Conservation (phyloP, 2,329 filamentous ascomycete genomes). For the Cladobotryum protrusum region DNA sequence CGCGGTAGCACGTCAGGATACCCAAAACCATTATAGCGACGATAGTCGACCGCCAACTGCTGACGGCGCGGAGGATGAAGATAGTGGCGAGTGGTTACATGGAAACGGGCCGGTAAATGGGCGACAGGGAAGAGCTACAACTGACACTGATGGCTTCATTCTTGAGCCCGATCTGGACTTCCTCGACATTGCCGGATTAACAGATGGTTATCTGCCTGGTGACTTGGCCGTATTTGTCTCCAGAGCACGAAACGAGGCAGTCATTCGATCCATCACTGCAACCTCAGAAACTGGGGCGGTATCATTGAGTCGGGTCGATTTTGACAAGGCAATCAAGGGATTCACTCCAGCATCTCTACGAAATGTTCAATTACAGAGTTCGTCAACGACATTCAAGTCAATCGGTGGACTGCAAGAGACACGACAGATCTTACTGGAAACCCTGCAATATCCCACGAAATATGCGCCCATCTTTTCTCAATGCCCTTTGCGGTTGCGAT, state of each 20-base stretch:
- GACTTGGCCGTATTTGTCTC: conserved; percentile 82
- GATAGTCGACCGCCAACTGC: conserved; percentile 53
- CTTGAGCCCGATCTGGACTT: conserved; percentile 78
- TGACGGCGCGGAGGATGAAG: conserved; percentile 46
- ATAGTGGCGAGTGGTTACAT: conserved; percentile 67
- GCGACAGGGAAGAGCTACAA: conserved; percentile 28
- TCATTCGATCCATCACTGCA: conserved; percentile 71
- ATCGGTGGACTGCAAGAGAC: conserved; percentile 87
- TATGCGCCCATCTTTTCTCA: conserved; percentile 97
- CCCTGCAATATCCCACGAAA: conserved; percentile 91
- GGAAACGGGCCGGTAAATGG: conserved; percentile 56
- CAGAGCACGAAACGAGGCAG: conserved; percentile 82
- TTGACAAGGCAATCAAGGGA: conserved; percentile 75
- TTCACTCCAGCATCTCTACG: conserved; percentile 93
- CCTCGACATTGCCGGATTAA: conserved; percentile 85
- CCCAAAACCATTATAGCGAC: conserved; percentile 31
- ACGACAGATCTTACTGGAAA: conserved; percentile 86
- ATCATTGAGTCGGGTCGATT: conserved; percentile 66
- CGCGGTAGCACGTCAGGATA: conserved; percentile 33
- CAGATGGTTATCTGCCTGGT: conserved; percentile 96
- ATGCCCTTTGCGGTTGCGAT: conserved; percentile 89
- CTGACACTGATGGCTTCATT: conserved; percentile 56
- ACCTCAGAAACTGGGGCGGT: conserved; percentile 45
- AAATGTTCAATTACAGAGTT: conserved; percentile 89
- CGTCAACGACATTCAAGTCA: conserved; percentile 83